Evolutionary conservation across 2,329 filamentous ascomycete species (phyloP), one percentile per base, ranked within the genome.

Genomic region (Aspergillus glaucus): DNA sequence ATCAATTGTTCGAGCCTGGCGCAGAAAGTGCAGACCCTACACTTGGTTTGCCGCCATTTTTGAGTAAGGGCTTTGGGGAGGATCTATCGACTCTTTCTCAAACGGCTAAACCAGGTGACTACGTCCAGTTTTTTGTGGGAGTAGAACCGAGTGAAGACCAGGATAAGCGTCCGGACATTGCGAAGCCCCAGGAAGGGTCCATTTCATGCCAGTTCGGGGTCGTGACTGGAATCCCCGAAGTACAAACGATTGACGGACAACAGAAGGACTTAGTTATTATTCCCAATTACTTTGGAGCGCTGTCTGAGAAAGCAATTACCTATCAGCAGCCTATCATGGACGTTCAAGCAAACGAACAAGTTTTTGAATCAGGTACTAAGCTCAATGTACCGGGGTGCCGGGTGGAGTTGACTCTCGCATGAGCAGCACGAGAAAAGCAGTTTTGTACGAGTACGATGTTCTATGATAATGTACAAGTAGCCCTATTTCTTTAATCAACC

Each of bases 101-200:
- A 53, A 61, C 65, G 17, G 68, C 67, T 44, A 58, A 58, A 32
- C 47, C 59, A 21, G 69, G 69, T 5, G 68, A 73, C 53, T 65
- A 65, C 32, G 60, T 73, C 34, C 67, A 73, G 46, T 73, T 73
- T 45, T 70, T 71, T 48, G 68, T 68, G 26, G 63, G 66, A 14
- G 53, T 63, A n/a, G 60, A 62, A 26, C 52, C 61, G 32, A 45
- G 47, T 9, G 21, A 45, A 15, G 4, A 24, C 3, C 43, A 49
- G 14, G 24, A 41, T 3, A 36, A 39, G 8, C 19, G 19, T 15
- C 32, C 47, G 19, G 32, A 24, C 6, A 21, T 44, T 21, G 10
- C 32, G 6, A 40, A 43, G 14, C 19, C 43, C 4, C 28, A 43
- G 9, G 46, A 50, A 46, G 52, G 45, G 15, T 19, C 46, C 39